Conservation (phyloP, 1,284 basidiomycete species). For the Somion occarium region DNA sequence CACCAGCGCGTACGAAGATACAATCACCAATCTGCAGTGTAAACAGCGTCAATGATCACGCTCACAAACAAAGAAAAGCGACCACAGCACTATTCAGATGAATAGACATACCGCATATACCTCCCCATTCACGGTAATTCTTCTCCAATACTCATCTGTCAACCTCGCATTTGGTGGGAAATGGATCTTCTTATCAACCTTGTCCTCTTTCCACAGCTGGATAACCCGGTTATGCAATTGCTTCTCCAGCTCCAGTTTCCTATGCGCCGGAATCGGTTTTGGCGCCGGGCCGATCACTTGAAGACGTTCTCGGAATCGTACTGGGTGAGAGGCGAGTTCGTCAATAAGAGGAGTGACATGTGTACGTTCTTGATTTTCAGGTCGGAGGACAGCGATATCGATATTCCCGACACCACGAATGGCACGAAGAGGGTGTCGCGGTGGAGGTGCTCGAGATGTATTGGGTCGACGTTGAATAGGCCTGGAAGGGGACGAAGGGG, state of each 20-base stretch:
- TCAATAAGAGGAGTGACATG: conserved; percentile 58
- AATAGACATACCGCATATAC: conserved; percentile 35
- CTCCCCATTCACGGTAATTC: conserved; percentile 32
- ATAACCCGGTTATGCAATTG: conserved; percentile 9
- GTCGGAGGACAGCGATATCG: conserved; percentile 49
- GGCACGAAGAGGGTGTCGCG: background rate
- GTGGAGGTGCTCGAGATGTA: background rate
- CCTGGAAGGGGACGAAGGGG: no score
- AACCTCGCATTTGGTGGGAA: conserved; percentile 13
- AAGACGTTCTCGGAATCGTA: conserved; percentile 47
- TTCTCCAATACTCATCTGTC: conserved; percentile 18
- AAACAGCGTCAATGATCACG: no score
- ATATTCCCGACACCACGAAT: conserved; percentile 31
- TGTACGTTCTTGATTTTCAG: conserved; percentile 49
- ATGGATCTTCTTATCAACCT: conserved; percentile 4
- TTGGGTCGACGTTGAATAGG: no score
- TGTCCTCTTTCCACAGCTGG: conserved; percentile 9
- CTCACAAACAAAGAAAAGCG: no score
- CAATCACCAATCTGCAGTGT: conserved; percentile 61
- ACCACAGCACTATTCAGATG: no score
- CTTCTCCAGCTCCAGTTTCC: conserved; percentile 7
- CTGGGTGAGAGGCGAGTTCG: conserved; percentile 35
- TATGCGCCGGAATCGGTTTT: conserved; percentile 15
- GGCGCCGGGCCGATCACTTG: conserved; percentile 43
- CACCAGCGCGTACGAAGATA: conserved; percentile 42